phyloP scores from a whole-genome alignment of 2,329 filamentous ascomycete genomes.

The Cytospora chrysosperma region DNA sequence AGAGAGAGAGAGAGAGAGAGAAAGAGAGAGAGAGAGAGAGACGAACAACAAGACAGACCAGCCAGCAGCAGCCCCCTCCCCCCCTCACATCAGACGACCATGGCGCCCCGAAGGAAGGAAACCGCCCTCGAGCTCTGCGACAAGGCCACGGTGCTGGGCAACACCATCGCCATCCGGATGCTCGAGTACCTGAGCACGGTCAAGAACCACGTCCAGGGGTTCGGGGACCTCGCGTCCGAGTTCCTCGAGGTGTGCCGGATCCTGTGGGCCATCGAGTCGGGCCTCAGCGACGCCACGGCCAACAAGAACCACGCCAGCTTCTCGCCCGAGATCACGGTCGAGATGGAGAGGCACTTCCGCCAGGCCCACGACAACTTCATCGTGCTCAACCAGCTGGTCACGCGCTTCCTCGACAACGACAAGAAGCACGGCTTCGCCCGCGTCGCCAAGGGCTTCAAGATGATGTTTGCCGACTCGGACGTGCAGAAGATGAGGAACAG shows the following conservation, averaged over 20 bases:
- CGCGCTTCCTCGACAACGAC: constrained; percentile 61
- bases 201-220: constrained; percentile 53
- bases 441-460: constrained; percentile 60
- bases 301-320: constrained; percentile 50
- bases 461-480: constrained; percentile 62
- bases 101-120: constrained; percentile 32
- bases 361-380: constrained; percentile 61
- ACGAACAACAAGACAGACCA: no score
- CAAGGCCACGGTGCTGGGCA: constrained; percentile 58
- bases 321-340: constrained; percentile 59
- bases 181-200: constrained; percentile 61
- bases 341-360: constrained; percentile 64
- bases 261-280: constrained; percentile 67
- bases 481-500: constrained; percentile 59
- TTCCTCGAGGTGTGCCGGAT: constrained; percentile 67
- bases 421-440: constrained; percentile 60
- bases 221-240: constrained; percentile 60
- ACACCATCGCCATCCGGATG: constrained; percentile 64
- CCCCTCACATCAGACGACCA: no score
- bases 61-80: no score
- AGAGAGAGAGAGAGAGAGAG: background rate
- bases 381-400: constrained; percentile 61
- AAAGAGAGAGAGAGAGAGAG: no score
- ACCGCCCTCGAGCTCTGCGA: constrained; percentile 51
- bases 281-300: constrained; percentile 54